phyloP scores from a whole-genome alignment of 108 stramenopile species.

The Pseudonitzschia pungens region DNA sequence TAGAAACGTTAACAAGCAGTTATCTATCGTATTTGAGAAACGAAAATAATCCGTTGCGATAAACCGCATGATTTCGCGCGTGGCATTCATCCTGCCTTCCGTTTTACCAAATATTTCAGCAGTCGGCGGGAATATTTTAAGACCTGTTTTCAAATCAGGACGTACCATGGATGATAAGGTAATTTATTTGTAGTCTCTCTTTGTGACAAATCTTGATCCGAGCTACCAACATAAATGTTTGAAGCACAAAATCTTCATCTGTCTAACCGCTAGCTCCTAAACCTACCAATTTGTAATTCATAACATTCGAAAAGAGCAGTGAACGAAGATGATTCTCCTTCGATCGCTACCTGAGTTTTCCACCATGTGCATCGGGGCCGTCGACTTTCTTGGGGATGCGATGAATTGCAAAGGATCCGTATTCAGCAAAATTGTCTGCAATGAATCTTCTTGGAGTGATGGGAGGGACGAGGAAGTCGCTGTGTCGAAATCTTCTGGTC shows the following conservation, averaged over 20 bases:
- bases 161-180: no score
- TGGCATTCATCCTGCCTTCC: neutral
- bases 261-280: neutral
- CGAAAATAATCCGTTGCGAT: slow-evolving; percentile 2
- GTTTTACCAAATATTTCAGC: slow-evolving; percentile 4
- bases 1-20: neutral
- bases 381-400: slow-evolving; percentile 5
- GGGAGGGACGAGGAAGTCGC: slow-evolving; percentile 1
- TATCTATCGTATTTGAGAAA: neutral
- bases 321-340: slow-evolving; percentile 1
- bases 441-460: slow-evolving; percentile 8
- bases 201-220: no score
- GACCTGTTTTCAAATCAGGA: no score
- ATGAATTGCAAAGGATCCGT: slow-evolving; percentile 20
- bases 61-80: neutral
- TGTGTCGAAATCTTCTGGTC: neutral
- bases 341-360: slow-evolving; percentile 10
- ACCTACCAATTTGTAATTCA: neutral
- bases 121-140: neutral
- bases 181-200: no score
- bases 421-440: slow-evolving; percentile 4
- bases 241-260: neutral
- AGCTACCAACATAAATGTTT: no score
- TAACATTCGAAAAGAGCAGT: neutral
- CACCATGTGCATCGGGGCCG: slow-evolving; percentile 11